A percentile compares a stretch with the other conserved stretches of the same genome.
Evolutionary conservation across 2,329 filamentous ascomycete species (phyloP).

Genomic region (Xylaria sp.): DNA sequence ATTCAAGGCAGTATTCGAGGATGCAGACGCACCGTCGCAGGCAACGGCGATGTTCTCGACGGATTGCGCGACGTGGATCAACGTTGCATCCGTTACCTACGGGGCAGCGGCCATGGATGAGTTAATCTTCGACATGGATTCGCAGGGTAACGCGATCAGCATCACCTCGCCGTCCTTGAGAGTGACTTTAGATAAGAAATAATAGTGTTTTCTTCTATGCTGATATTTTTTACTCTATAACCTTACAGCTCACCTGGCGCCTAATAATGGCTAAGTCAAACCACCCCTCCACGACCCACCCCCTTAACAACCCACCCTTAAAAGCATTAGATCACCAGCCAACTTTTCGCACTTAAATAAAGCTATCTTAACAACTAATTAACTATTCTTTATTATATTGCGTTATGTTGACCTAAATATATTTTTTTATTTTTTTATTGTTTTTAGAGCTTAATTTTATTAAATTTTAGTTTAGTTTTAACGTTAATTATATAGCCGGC

Average conservation of each 20-base stretch:
- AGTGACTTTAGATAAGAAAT: slow-evolving; percentile 43
- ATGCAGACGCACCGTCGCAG: slow-evolving; percentile 41
- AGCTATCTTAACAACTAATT: no score
- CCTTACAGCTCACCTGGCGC: no score
- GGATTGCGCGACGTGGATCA: slow-evolving; percentile 47
- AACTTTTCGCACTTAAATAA: no score
- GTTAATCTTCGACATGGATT: slow-evolving; percentile 45
- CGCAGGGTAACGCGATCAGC: slow-evolving; percentile 42
- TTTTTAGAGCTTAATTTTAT: no score
- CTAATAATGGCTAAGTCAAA: neutral
- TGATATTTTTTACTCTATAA: neutral
- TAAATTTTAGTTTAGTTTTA: no score
- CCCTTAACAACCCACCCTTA: no score
- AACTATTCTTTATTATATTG: no score
- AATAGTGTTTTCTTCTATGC: neutral
- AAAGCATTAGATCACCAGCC: no score
- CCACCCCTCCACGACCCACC: no score
- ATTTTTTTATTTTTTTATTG: no score
- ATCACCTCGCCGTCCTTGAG: slow-evolving; percentile 45
- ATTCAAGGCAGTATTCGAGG: slow-evolving; percentile 51
- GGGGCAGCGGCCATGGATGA: slow-evolving; percentile 46
- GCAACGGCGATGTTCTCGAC: slow-evolving; percentile 52
- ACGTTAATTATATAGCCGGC: no score
- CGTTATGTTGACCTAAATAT: no score
- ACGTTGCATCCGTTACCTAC: slow-evolving; percentile 47